A percentile compares a stretch with the other conserved stretches of the same genome.
phyloP scores from a whole-genome alignment of 1,139 yeast species.

The Barnettozyma hawaiiensis region DNA sequence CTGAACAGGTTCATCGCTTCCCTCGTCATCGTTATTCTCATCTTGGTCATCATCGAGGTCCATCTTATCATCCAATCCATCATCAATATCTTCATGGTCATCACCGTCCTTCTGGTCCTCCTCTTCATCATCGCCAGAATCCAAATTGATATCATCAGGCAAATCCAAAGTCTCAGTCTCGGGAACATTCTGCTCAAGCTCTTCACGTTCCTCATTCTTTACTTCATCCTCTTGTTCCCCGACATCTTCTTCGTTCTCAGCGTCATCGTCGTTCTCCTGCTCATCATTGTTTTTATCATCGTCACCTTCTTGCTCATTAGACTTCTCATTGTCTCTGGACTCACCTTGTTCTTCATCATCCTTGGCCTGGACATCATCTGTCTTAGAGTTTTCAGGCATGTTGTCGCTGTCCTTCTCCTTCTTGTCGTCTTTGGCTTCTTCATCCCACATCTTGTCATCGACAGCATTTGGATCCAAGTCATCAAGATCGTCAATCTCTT shows the following conservation, averaged over 20 bases:
- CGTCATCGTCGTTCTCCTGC: slow-evolving; percentile 49
- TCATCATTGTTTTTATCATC: slow-evolving; percentile 62
- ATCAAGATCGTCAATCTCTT: slow-evolving; percentile 84
- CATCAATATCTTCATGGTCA: slow-evolving; percentile 30
- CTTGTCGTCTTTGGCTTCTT: slow-evolving; percentile 69
- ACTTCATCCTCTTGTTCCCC: slow-evolving; percentile 80
- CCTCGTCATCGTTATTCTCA: slow-evolving; percentile 27
- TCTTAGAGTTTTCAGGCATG: slow-evolving; percentile 51
- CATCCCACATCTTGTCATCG: slow-evolving; percentile 99
- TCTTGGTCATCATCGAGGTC: slow-evolving; percentile 27
- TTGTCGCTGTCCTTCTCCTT: slow-evolving; percentile 71
- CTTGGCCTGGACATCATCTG: slow-evolving; percentile 61
- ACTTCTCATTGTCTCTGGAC: slow-evolving; percentile 37
- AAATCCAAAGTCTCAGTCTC: slow-evolving; percentile 77
- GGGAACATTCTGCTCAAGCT: slow-evolving; percentile 65
- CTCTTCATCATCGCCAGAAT: slow-evolving; percentile 58
- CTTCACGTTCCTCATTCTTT: slow-evolving; percentile 64
- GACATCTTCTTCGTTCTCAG: slow-evolving; percentile 57
- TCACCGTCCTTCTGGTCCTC: slow-evolving; percentile 35
- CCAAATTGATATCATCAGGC: slow-evolving; percentile 83
- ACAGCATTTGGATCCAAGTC: slow-evolving; percentile 91
- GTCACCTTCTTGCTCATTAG: slow-evolving; percentile 45
- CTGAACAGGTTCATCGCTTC: slow-evolving; percentile 31
- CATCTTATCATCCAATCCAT: slow-evolving; percentile 26
- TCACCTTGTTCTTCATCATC: slow-evolving; percentile 40